A percentile compares a stretch with the other conserved stretches of the same genome.
Evolutionary conservation across 768 basidiomycete genomes (phyloP).

Genomic region (Suillus paluster): DNA sequence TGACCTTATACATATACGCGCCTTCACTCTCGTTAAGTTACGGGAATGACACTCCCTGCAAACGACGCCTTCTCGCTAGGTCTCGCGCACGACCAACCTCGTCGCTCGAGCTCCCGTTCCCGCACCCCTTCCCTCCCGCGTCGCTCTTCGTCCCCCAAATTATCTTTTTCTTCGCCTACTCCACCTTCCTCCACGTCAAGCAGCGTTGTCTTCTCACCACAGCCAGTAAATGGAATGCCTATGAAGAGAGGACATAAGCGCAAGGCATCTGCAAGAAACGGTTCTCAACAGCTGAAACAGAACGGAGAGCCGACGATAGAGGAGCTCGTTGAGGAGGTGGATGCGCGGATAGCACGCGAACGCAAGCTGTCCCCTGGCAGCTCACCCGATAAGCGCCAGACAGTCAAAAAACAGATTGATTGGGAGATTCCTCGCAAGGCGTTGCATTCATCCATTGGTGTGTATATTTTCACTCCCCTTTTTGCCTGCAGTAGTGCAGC

Average conservation of each 20-base stretch:
- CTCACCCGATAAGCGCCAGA: constrained; percentile 17
- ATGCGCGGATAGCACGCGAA: constrained; percentile 23
- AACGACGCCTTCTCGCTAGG: constrained; percentile 42
- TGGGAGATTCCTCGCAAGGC: constrained; percentile 92
- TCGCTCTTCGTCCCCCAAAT: constrained; percentile 55
- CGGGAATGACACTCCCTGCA: constrained; percentile 35
- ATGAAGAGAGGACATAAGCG: constrained; percentile 35
- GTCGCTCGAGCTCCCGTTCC: constrained; percentile 29
- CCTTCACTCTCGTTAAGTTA: background rate
- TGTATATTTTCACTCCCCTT: constrained; percentile 7
- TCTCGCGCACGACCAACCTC: constrained; percentile 39
- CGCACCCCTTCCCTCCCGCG: constrained; percentile 31
- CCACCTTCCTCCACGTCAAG: constrained; percentile 8
- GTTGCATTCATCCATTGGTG: constrained; percentile 89
- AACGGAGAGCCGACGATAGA: constrained; percentile 21
- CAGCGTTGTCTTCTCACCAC: constrained; percentile 17
- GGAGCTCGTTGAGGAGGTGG: constrained; percentile 28
- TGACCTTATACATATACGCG: background rate
- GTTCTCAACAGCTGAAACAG: constrained; percentile 25
- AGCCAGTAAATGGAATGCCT: constrained; percentile 41
- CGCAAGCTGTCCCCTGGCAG: constrained; percentile 21
- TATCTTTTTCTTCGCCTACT: constrained; percentile 45
- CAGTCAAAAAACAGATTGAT: constrained; percentile 53
- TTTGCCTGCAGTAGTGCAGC: background rate
- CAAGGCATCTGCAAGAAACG: constrained; percentile 27